A percentile compares a stretch with the other conserved stretches of the same genome.
Evolutionary conservation across 2,329 filamentous ascomycete species (phyloP).

Genomic region (Fusarium sp.): DNA sequence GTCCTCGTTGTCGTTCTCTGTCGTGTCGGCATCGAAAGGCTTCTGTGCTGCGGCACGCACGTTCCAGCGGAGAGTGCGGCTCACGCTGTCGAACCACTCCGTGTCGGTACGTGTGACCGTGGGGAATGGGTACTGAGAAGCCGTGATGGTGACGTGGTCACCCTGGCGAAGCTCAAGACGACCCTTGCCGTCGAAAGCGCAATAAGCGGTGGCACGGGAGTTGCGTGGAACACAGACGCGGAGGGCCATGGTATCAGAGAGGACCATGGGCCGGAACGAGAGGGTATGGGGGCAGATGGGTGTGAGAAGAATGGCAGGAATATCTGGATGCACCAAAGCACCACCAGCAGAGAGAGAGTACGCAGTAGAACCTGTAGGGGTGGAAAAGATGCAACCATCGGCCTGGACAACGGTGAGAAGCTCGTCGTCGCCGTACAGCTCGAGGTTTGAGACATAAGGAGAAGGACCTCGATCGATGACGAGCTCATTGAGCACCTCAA

Average conservation of each 20-base stretch:
- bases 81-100: conserved; percentile 98
- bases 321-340: conserved; percentile 95
- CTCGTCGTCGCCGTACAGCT: conserved; percentile 95
- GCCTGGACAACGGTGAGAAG: conserved; percentile 95
- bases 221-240: conserved; percentile 87
- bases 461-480: conserved; percentile 98
- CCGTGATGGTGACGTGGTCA: conserved; percentile 95
- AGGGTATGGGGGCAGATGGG: conserved; percentile 98
- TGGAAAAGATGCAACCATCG: conserved; percentile 97
- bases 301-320: conserved; percentile 94
- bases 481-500: conserved; percentile 97
- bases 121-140: conserved; percentile 96
- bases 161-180: conserved; percentile 93
- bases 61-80: conserved; percentile 94
- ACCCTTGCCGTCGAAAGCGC: conserved; percentile 96
- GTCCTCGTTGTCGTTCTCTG: conserved; percentile 59
- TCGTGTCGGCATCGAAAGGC: conserved; percentile 74
- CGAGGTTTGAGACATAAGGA: conserved; percentile 95
- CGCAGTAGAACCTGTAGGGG: conserved; percentile 92
- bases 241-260: conserved; percentile 93
- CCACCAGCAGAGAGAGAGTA: conserved; percentile 97
- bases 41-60: conserved; percentile 93
- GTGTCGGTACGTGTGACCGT: conserved; percentile 90
- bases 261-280: conserved; percentile 97
- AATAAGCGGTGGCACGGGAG: conserved; percentile 94